A percentile compares a stretch with the other conserved stretches of the same genome.
Conservation (phyloP, 2,329 filamentous ascomycete genomes). For the Chaetomium strumarium region DNA sequence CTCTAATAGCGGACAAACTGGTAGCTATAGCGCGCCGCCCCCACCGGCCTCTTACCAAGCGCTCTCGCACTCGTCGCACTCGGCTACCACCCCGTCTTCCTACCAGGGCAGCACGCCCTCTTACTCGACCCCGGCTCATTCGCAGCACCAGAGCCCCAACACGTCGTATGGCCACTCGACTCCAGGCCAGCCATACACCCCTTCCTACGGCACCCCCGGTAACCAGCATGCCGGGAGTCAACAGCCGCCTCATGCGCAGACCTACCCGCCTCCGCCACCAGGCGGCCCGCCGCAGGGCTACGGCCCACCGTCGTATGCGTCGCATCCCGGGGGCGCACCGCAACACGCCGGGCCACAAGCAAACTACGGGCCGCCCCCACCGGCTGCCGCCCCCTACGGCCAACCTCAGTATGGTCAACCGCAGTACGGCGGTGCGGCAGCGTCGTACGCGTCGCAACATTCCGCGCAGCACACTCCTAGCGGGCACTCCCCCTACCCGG, state of each 20-base stretch:
- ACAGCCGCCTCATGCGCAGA: conserved; percentile 3
- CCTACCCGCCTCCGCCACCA: conserved; percentile 3
- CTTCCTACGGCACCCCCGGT: conserved; percentile 14
- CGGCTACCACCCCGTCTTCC: conserved; percentile 23
- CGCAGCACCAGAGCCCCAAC: conserved; percentile 23
- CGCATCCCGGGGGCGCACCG: background rate
- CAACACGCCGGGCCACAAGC: background rate
- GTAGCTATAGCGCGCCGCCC: conserved; percentile 53
- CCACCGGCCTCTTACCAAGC: conserved; percentile 57
- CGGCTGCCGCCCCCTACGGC: background rate
- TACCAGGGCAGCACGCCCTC: conserved; percentile 27
- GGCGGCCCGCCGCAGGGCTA: conserved; percentile 10
- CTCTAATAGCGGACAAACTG: conserved; percentile 48
- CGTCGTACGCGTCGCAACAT: conserved; percentile 2
- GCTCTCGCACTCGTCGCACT: conserved; percentile 27
- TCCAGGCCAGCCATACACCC: conserved; percentile 15
- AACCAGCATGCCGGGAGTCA: conserved; percentile 20
- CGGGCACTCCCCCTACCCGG: conserved; percentile 13
- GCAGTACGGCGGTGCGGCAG: conserved; percentile 8
- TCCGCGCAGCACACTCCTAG: background rate
- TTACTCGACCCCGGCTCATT: conserved; percentile 20
- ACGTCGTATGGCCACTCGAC: conserved; percentile 22
- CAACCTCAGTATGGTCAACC: conserved; percentile 4
- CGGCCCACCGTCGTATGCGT: conserved; percentile 10
- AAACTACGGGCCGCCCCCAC: conserved; percentile 5